Evolutionary conservation across 2,329 filamentous ascomycete genomes (phyloP), one percentile per base, ranked within the genome.

Genomic region (Verruconis gallopava): DNA sequence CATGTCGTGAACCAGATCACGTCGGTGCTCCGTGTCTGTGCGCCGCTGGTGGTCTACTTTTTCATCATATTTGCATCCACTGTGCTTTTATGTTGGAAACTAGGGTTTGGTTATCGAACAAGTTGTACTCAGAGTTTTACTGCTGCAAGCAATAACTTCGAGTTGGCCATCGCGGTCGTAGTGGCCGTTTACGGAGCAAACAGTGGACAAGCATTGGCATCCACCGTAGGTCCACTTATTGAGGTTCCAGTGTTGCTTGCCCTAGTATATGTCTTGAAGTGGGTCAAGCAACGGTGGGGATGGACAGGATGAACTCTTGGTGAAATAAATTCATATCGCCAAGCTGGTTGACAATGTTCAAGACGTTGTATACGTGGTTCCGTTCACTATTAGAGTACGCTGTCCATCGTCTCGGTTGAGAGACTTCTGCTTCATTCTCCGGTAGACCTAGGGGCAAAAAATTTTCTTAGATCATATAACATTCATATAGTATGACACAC

Each of bases 71-170:
- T 93, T 64, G 74, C 76, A 37, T 51, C 67, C 2, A 91, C 84
- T 0, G 64, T 91, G 1, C 65, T 64, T 34, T 61, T 78, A 2
- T 71, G 75, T 3, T 67, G 70, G 38, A 70, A 67, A n/a, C 61
- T 80, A n/a, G 81, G 84, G 0, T 86, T 86, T 45, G 76, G 75
- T 0, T 93, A 93, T 55, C 69, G 70, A 25, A 57, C 86, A 1
- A 71, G 73, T 1, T 70, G 72, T 9, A 89, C 85, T 2, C 85
- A 93, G 61, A 86, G 82, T 54, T 91, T 93, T 52, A 93, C 84
- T 0, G 88, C 85, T 0, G 82, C 84, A 1, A 93, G 85, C 57
- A 94, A 94, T 55, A 93, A 94, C 56, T 94, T 94, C 53, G 86
- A 94, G 64, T 65, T 94, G 18, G 85, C 86, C 0, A 93, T 94